Base-by-base conservation (phyloP, 768 basidiomycete species). In the Chiua virens region DNA sequence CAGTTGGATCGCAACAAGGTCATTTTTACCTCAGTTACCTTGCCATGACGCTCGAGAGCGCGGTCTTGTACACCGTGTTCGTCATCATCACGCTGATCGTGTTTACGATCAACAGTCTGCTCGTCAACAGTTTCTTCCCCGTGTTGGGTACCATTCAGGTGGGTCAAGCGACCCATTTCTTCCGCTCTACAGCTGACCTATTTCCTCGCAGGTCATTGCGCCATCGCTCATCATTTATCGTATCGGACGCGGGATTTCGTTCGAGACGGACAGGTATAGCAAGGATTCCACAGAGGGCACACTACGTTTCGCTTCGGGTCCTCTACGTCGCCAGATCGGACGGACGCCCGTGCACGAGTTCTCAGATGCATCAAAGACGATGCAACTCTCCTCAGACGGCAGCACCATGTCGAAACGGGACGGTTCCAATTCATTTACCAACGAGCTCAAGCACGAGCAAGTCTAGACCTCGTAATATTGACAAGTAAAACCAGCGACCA, bases 1-100 rank as follows among this genome's bases (percentile, higher is more conserved):
- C 60, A 0, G 14, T 56, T 42, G 60, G 60, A 2, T 37, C 47
- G 0, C 47, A 38, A 1, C 60, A 59, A 8, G 62, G 57, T 2
- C 17, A 42, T 18, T 62, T 64, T 18, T 63, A 65, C 32, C 39
- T 64, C 34, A 27, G 50, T 3, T 64, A 59, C n/a, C 59, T 65
- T 60, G 50, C 60, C 2, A 59, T 64, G 63, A 59, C 60, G 20
- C 57, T 64, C 39, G 62, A 64, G 48, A 63, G 62, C 48, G 62
- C 62, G 0, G 0, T 49, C 39, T 27, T 64, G 28, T 64, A 64
- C 21, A 56, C 62, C 0, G 27, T 25, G 18, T 56, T 55, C 7
- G 53, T 17, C 14, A 34, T 62, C 21, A 11, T 57, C 3, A 51
- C 54, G 1, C 10, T 65, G 36, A 27, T 53, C 1, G 50, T 53